Evolutionary conservation across 768 basidiomycete genomes (phyloP), one percentile per base, ranked within the genome.

Genomic region (Ramaria sp.): DNA sequence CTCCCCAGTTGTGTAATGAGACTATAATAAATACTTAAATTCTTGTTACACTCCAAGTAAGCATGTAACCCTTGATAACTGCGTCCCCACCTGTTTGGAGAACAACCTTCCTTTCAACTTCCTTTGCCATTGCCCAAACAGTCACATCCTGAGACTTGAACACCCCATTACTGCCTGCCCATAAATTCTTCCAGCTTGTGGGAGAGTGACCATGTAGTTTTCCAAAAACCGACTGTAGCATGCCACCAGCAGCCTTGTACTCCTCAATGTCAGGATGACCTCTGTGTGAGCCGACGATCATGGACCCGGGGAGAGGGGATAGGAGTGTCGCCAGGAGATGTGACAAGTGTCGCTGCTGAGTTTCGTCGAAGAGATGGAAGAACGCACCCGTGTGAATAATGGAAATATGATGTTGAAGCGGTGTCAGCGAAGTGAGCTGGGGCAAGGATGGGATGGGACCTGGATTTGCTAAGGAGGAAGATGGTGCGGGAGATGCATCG

Each of bases 111-210:
- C 41, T 24, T 39, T 44, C 22, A 10, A 39, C 27, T 28, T 50
- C 49, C 3, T 24, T 43, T 32, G 48, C 53, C n/a, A 36, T 25
- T 16, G 44, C 49, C 6, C 42, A 36, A 36, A 55, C 39, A 13
- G 50, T 44, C 20, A 55, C 53, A 16, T 59, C 50, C n/a, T 48
- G 30, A 34, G 53, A 30, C 22, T 27, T 48, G 24, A 55, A 55
- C 2, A 37, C 43, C 18, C 53, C 43, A 27, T 36, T 57, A 22
- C 61, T 56, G 13, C 66, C 67, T 39, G 67, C 65, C 70, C 72
- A 73, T 32, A 72, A 59, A 10, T 62, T 63, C 25, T 57, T 32
- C 70, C 70, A 73, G 57, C 63, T 71, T 36, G 68, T 64, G 0
- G 69, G 67, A 20, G 67, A 69, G 54, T 73, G 70, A 48, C 12